Evolutionary conservation across 164 flowering plant genomes (phyloP).

Genomic region (Vitis rotundifolia): DNA sequence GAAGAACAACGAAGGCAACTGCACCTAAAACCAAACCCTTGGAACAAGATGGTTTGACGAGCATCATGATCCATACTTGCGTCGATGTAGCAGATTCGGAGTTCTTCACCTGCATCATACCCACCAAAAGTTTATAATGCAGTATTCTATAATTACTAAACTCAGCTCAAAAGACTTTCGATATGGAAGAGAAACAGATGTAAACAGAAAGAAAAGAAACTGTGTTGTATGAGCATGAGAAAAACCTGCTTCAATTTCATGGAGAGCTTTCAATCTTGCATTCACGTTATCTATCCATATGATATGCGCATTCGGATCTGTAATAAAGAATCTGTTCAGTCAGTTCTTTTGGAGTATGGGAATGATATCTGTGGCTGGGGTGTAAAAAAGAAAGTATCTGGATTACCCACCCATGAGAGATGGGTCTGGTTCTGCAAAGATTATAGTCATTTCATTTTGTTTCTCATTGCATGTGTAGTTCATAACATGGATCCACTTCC

Average conservation of each 20-base stretch:
- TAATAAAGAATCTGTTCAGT: not conserved
- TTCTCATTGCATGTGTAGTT: no score
- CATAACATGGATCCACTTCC: no score
- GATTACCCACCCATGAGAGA: no score
- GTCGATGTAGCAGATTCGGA: constrained; percentile 88
- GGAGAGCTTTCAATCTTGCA: constrained; percentile 82
- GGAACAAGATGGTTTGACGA: constrained; percentile 49
- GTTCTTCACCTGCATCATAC: constrained; percentile 74
- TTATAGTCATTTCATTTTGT: no score
- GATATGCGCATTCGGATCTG: constrained; percentile 93
- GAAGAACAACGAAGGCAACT: constrained; percentile 58
- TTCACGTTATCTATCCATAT: constrained; percentile 74
- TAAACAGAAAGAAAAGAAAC: not conserved
- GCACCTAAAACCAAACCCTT: constrained; percentile 79
- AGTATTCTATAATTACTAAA: not conserved
- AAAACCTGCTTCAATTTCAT: constrained; percentile 80
- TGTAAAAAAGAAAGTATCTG: no score
- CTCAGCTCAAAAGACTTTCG: not conserved
- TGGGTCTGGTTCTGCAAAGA: no score
- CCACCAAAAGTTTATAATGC: not conserved
- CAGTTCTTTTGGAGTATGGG: not conserved
- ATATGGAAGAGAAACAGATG: not conserved
- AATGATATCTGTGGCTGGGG: not conserved
- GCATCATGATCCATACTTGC: constrained; percentile 76
- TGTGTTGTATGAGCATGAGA: not conserved